These are phyloP conservation scores for Echites panduratus DNA, from an alignment of 257 asterid genomes.

Conservation along the genomic window DNA sequence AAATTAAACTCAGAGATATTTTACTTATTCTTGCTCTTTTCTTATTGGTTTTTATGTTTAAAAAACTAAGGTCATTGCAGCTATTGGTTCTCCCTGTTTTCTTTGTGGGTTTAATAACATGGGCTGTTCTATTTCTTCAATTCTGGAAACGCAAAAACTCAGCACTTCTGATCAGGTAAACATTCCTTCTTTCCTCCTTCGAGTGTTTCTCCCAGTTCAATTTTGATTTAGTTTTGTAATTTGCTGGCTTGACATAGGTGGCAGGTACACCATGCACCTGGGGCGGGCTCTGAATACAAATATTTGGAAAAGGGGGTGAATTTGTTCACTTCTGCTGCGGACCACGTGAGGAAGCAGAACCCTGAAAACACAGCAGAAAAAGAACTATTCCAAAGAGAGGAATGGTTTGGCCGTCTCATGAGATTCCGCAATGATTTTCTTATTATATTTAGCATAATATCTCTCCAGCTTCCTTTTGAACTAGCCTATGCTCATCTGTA, in stretches of 20 bases:
- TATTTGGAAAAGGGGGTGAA: constrained; percentile 33
- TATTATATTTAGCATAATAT: constrained; percentile 66
- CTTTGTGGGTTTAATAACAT: constrained; percentile 68
- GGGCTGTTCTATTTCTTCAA: constrained; percentile 89
- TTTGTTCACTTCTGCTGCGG: constrained; percentile 40
- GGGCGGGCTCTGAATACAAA: constrained; percentile 47
- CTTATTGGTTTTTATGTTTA: constrained; percentile 13
- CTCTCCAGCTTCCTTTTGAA: constrained; percentile 95
- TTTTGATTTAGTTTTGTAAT: not conserved
- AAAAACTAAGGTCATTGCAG: constrained; percentile 51
- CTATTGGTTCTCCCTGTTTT: constrained; percentile 76
- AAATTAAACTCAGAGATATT: not conserved
- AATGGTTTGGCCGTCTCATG: constrained; percentile 81
- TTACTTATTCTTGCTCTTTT: constrained; percentile 6
- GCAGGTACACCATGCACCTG: constrained; percentile 54
- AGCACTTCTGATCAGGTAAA: constrained; percentile 34
- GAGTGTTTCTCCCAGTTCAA: not conserved
- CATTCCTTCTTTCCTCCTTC: not conserved
- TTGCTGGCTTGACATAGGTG: constrained; percentile 42
- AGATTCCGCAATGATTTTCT: constrained; percentile 87
- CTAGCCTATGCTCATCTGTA: constrained; percentile 88
- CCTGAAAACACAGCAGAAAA: constrained; percentile 51
- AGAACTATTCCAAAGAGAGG: constrained; percentile 71
- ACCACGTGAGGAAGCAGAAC: constrained; percentile 45
- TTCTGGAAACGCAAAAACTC: constrained; percentile 95